Evolutionary conservation across 495 filamentous ascomycete species (phyloP).

Genomic region (Amphirosellinia nigrospora): DNA sequence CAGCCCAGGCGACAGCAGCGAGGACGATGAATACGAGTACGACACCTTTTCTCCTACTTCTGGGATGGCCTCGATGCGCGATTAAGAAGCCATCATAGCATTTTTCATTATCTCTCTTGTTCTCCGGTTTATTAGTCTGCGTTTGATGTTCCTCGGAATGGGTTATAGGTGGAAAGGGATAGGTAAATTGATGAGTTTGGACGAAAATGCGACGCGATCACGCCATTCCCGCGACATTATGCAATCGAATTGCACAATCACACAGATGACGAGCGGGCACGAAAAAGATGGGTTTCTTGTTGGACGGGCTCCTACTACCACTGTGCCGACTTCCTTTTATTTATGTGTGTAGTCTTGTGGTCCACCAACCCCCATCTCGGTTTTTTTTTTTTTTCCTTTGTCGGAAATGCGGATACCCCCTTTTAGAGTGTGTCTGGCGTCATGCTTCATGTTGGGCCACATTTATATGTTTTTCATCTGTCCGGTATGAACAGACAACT

Average conservation of each 20-base stretch:
- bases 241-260: slow-evolving; percentile 35
- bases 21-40: slow-evolving; percentile 52
- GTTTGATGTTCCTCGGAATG: slow-evolving; percentile 26
- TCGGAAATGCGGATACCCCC: slow-evolving; percentile 33
- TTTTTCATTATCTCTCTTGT: slow-evolving; percentile 25
- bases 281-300: slow-evolving; percentile 19
- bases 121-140: slow-evolving; percentile 17
- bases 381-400: not conserved
- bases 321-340: slow-evolving; percentile 1
- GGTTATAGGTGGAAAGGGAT: not conserved
- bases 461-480: slow-evolving; percentile 28
- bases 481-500: not conserved
- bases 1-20: slow-evolving; percentile 49
- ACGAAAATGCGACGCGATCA: slow-evolving; percentile 39
- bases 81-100: slow-evolving; percentile 23
- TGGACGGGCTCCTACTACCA: not conserved
- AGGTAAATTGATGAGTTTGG: slow-evolving; percentile 24
- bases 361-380: not conserved
- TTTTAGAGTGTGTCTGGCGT: slow-evolving; percentile 38
- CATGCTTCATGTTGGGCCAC: slow-evolving; percentile 21
- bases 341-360: slow-evolving; percentile 22
- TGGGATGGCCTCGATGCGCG: slow-evolving; percentile 38
- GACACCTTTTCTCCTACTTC: slow-evolving; percentile 39
- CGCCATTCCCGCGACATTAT: slow-evolving; percentile 42
- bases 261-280: slow-evolving; percentile 13